Percentiles rank a stretch among this genome's conserved stretches.
These are phyloP conservation scores for Panaeolus cyanescens DNA, from an alignment of 768 basidiomycete genomes.

Conservation along the genomic window DNA sequence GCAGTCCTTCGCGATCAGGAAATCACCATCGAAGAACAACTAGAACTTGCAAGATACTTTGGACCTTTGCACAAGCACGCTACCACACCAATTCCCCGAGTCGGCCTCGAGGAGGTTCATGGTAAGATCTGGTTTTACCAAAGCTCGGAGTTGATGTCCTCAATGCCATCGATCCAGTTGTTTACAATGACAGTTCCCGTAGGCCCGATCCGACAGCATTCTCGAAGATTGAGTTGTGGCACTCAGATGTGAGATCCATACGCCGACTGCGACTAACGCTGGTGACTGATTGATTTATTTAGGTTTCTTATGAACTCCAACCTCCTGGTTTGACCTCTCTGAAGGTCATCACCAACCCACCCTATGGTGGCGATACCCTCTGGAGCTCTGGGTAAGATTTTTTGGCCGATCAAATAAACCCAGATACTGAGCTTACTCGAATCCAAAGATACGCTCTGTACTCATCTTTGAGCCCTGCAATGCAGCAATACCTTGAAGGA, in stretches of 20 bases:
- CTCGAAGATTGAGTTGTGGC: conserved; percentile 78
- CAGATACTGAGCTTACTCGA: not conserved
- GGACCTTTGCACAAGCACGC: conserved; percentile 84
- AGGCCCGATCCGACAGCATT: conserved; percentile 67
- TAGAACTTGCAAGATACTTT: conserved; percentile 70
- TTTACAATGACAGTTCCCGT: conserved; percentile 67
- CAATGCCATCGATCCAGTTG: conserved; percentile 42
- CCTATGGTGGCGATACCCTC: conserved; percentile 76
- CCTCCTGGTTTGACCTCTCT: conserved; percentile 82
- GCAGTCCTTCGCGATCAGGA: conserved; percentile 79
- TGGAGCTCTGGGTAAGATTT: conserved; percentile 72
- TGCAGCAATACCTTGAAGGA: conserved; percentile 78
- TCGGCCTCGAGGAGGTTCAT: conserved; percentile 77
- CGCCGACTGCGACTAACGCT: not conserved
- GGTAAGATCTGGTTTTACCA: conserved; percentile 31
- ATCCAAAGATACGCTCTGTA: conserved; percentile 72
- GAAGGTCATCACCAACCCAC: conserved; percentile 70
- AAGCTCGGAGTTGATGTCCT: not conserved
- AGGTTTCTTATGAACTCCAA: conserved; percentile 77
- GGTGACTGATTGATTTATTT: not conserved
- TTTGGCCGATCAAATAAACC: not conserved
- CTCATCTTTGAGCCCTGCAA: conserved; percentile 73
- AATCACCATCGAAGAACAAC: conserved; percentile 65
- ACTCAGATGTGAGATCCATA: conserved; percentile 62
- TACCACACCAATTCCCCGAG: conserved; percentile 75